Percentiles rank a stretch among this genome's conserved stretches.
Evolutionary conservation across 1,284 basidiomycete species (phyloP).

Genomic region (Athelia psychrophila): DNA sequence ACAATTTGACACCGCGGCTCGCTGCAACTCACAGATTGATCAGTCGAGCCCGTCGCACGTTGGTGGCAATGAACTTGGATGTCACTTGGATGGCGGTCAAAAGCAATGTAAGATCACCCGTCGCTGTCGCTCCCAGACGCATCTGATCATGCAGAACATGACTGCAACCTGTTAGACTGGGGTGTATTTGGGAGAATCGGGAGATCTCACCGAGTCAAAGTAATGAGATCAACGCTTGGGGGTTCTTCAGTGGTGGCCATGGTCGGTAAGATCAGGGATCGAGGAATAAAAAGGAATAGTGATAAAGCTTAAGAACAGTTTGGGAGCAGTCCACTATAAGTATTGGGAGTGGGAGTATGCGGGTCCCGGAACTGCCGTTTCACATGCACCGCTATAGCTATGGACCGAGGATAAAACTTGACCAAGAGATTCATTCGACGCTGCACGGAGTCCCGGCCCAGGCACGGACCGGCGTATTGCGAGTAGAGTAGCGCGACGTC

Average conservation of each 20-base stretch:
- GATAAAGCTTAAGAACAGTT: neutral
- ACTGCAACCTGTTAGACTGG: slow-evolving; percentile 32
- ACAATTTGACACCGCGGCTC: neutral
- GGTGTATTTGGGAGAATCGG: slow-evolving; percentile 1
- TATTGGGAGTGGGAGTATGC: too few relatives aligned
- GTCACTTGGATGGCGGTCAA: slow-evolving; percentile 96
- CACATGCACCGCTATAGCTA: too few relatives aligned
- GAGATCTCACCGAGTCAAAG: slow-evolving; percentile 72
- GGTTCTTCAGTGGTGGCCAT: slow-evolving; percentile 59
- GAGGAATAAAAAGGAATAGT: neutral
- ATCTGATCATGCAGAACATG: slow-evolving; percentile 87
- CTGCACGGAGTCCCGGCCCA: too few relatives aligned
- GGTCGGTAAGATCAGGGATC: slow-evolving; percentile 5
- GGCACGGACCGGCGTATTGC: too few relatives aligned
- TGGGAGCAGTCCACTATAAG: too few relatives aligned
- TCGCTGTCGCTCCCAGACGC: slow-evolving; percentile 75
- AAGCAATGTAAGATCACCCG: slow-evolving; percentile 93
- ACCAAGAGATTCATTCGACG: too few relatives aligned
- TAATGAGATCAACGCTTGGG: slow-evolving; percentile 86
- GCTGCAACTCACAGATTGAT: slow-evolving; percentile 85
- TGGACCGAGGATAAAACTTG: too few relatives aligned
- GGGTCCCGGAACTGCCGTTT: too few relatives aligned
- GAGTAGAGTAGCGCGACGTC: too few relatives aligned
- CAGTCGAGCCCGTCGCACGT: slow-evolving; percentile 94
- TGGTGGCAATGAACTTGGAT: slow-evolving; percentile 96